A percentile compares a stretch with the other conserved stretches of the same genome.
These are phyloP conservation scores for Russula abietina DNA, from an alignment of 768 basidiomycete genomes.

Conservation along the genomic window DNA sequence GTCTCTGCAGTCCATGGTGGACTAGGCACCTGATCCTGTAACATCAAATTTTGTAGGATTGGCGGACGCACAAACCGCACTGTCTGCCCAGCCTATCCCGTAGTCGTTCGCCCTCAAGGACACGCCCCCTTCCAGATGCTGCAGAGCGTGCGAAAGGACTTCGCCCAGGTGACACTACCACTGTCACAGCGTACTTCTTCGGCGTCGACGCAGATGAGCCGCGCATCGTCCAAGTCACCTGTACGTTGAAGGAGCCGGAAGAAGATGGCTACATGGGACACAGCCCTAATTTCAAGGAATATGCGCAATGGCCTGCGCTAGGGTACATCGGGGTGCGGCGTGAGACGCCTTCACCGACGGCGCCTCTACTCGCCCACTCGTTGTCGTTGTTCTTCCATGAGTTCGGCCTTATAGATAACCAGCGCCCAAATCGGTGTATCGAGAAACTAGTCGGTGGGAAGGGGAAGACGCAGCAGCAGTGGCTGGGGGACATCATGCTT, in stretches of 20 bases:
- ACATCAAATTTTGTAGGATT: conserved; percentile 9
- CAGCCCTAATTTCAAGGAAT: conserved; percentile 18
- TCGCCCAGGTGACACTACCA: conserved; percentile 12
- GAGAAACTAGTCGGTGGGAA: conserved; percentile 19
- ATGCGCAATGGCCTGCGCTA: conserved; percentile 20
- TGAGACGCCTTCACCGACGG: conserved; percentile 7
- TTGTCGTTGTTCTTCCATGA: conserved; percentile 21
- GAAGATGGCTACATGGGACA: conserved; percentile 21
- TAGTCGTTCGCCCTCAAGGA: conserved; percentile 18
- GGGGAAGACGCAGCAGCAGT: conserved; percentile 4
- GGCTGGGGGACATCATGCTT: conserved; percentile 22
- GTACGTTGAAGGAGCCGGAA: conserved; percentile 11
- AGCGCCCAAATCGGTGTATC: conserved; percentile 19
- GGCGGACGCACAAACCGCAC: conserved; percentile 17
- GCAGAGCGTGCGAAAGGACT: conserved; percentile 12
- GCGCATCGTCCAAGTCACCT: conserved; percentile 14
- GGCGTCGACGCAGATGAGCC: conserved; percentile 16
- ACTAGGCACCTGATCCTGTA: neutral
- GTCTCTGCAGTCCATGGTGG: neutral
- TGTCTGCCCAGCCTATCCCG: conserved; percentile 13
- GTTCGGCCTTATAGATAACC: conserved; percentile 13
- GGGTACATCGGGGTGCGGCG: conserved; percentile 18
- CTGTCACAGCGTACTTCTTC: conserved; percentile 17
- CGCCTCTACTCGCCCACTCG: conserved; percentile 4
- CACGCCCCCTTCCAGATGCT: conserved; percentile 13